A percentile compares a stretch with the other conserved stretches of the same genome.
These are phyloP conservation scores for Phaeosphaeriaceae sp. DNA, from an alignment of 2,329 filamentous ascomycete genomes.

Conservation along the genomic window DNA sequence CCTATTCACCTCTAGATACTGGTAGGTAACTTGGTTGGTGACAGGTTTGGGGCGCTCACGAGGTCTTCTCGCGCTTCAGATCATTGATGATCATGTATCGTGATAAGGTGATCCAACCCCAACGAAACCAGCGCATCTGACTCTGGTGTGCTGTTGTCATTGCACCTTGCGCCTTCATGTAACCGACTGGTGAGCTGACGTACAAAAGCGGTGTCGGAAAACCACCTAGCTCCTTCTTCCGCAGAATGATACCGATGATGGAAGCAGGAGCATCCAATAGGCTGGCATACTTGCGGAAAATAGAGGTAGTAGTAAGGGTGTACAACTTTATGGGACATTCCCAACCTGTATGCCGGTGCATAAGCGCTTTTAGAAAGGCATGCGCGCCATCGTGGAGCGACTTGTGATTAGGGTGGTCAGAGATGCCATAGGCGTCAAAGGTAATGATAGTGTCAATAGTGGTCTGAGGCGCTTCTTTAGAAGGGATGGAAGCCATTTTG, in stretches of 20 bases:
- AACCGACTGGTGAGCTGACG: constrained; percentile 68
- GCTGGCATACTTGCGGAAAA: constrained; percentile 81
- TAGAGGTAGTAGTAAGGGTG: constrained; percentile 74
- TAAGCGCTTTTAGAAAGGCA: constrained; percentile 71
- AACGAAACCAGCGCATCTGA: constrained; percentile 99
- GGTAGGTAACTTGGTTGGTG: too few relatives aligned
- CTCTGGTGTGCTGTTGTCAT: constrained; percentile 92
- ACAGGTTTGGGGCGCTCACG: constrained; percentile 8
- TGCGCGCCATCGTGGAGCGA: constrained; percentile 84
- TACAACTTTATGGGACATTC: constrained; percentile 82
- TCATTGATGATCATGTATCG: constrained; percentile 98
- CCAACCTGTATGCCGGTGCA: constrained; percentile 68
- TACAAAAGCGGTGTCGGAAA: constrained; percentile 68
- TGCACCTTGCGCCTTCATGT: constrained; percentile 75
- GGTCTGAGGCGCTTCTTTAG: constrained; percentile 55
- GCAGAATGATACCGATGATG: constrained; percentile 62
- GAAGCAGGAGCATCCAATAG: constrained; percentile 79
- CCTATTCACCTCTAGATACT: too few relatives aligned
- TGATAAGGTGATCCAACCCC: constrained; percentile 90
- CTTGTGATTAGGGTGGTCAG: constrained; percentile 90
- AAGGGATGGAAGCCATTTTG: constrained; percentile 55
- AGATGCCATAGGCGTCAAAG: constrained; percentile 84
- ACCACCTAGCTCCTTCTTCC: constrained; percentile 59
- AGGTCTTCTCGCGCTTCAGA: constrained; percentile 64
- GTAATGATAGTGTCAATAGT: constrained; percentile 85